phyloP scores from a whole-genome alignment of 2,329 filamentous ascomycete genomes.

The Teratosphaeriaceae sp. region DNA sequence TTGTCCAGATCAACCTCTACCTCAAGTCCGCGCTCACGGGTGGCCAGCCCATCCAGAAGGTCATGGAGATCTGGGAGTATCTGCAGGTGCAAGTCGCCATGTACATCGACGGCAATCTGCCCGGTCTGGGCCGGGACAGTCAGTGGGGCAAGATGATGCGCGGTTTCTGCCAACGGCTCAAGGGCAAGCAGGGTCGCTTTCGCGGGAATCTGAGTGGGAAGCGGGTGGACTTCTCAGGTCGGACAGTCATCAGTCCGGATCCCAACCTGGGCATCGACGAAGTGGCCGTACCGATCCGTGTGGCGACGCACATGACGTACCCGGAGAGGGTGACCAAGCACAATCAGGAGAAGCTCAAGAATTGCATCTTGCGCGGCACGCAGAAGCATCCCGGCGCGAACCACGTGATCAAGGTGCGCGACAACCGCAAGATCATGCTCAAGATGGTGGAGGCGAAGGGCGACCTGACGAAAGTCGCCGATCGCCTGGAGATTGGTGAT shows the following conservation, averaged over 20 bases:
- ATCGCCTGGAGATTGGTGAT: constrained; percentile 72
- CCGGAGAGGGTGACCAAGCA: constrained; percentile 80
- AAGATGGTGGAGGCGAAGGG: constrained; percentile 41
- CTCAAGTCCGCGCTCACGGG: constrained; percentile 77
- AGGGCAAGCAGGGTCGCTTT: constrained; percentile 96
- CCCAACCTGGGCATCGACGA: constrained; percentile 91
- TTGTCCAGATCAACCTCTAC: constrained; percentile 84
- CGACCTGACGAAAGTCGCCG: constrained; percentile 63
- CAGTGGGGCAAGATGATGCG: constrained; percentile 83
- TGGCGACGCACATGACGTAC: constrained; percentile 96
- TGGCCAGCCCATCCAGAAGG: constrained; percentile 76
- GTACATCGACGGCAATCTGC: constrained; percentile 96
- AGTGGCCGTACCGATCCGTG: constrained; percentile 81
- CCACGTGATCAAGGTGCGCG: constrained; percentile 64
- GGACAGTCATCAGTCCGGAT: constrained; percentile 96
- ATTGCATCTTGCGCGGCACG: constrained; percentile 68
- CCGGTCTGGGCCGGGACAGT: constrained; percentile 73
- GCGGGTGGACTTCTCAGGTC: constrained; percentile 95
- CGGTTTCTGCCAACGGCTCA: constrained; percentile 90
- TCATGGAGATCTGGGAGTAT: constrained; percentile 99
- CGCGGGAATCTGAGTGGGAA: constrained; percentile 96
- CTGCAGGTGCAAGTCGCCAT: constrained; percentile 91
- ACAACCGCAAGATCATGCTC: constrained; percentile 65
- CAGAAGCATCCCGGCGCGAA: constrained; percentile 84
- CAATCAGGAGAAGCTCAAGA: constrained; percentile 75